These are phyloP conservation scores for Starmerella bombicola DNA, from an alignment of 805 yeast species.

Conservation along the genomic window DNA sequence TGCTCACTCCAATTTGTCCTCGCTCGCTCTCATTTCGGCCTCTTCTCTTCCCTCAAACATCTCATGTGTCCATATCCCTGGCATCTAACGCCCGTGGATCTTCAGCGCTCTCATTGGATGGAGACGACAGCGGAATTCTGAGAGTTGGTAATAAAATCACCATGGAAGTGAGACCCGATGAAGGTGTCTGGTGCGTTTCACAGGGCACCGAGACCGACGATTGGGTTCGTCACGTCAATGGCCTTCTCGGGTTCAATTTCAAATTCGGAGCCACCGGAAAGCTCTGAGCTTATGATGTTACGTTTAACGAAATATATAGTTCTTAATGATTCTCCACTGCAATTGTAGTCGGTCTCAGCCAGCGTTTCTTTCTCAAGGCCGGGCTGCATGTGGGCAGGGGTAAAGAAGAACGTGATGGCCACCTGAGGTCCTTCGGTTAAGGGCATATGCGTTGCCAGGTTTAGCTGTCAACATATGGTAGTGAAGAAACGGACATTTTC, in stretches of 20 bases:
- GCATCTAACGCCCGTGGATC: conserved; percentile 30
- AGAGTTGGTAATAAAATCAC: conserved; percentile 47
- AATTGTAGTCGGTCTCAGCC: too few species aligned
- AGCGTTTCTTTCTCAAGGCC: too few species aligned
- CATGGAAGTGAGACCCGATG: conserved; percentile 24
- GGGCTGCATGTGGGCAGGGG: too few species aligned
- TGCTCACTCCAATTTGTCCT: conserved; percentile 86
- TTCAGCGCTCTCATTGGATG: conserved; percentile 63
- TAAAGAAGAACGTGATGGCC: too few species aligned
- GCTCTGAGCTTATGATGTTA: not conserved
- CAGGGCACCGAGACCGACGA: conserved; percentile 52
- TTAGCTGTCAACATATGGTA: too few species aligned
- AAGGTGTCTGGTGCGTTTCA: conserved; percentile 81
- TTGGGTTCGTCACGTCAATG: conserved; percentile 86
- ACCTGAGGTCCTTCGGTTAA: too few species aligned
- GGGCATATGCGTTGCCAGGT: too few species aligned
- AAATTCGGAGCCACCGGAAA: conserved; percentile 40
- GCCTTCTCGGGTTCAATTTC: conserved; percentile 76
- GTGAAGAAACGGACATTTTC: too few species aligned
- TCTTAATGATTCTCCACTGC: too few species aligned
- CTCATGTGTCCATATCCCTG: conserved; percentile 41
- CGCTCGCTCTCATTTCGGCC: conserved; percentile 85
- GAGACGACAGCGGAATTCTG: conserved; percentile 59
- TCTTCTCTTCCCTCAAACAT: conserved; percentile 61
- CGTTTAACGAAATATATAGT: too few species aligned